Base-by-base conservation (phyloP, 148 eudicot genomes). In the Cornus florida region DNA sequence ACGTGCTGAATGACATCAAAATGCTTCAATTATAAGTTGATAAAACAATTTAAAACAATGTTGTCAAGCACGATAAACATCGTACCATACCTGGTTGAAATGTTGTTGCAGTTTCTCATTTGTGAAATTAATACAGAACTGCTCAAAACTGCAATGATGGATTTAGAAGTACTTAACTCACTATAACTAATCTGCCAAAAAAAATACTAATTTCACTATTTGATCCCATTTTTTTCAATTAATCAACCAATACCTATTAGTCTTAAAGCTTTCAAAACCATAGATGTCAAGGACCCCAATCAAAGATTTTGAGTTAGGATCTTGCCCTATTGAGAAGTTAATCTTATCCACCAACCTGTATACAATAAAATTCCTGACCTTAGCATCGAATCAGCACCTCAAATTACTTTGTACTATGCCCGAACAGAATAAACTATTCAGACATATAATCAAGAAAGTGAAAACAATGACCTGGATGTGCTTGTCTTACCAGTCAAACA, bases 271-370 rank as follows among this genome's bases (percentile, higher is more conserved):
- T 87, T 96, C 99, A 85, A 96, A 96, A 77, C 99, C 99, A 86
- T 96, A 96, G 39, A 96, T 96, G 85, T 96, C 99, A 87, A 96
- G 99, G 83, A 96, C 98, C 73, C 99, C 99, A 53, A 96, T 96
- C 84, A 96, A 86, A 82, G 88, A 91, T 72, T 77, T 92, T 48
- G 98, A 96, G 77, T 84, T 89, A 38, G 95, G 90, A 92, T 96
- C 99, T 88, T 96, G 99, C 66, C 99, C 99, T 74, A 96, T 96
- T 74, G 99, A 96, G 60, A 78, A 81, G 80, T 96, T 96, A 78
- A 96, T 92, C 76, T 90, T 96, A 59, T 92, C 93, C 72, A 96
- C 99, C 91, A 96, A 85, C 99, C 99, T 96, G 88, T 74, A 80
- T 48, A 77, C 64, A 79, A 60, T 32, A 84, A 82, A 62, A 76